Percentiles rank a stretch among this genome's conserved stretches.
Conservation (phyloP, 1,139 yeast species). For the Geotrichum carabidarum region DNA sequence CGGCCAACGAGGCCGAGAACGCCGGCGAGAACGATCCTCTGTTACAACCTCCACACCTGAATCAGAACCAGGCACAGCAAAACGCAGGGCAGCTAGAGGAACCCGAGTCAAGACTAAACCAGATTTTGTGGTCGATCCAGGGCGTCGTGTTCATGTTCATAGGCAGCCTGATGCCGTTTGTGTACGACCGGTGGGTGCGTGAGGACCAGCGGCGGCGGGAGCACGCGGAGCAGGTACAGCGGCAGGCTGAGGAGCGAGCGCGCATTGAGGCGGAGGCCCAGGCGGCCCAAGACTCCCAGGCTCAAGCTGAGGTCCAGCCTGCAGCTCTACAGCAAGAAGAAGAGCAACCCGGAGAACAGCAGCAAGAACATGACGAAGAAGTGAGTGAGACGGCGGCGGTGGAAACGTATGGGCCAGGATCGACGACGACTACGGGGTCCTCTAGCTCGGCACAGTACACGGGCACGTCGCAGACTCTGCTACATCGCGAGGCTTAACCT, state of each 20-base stretch:
- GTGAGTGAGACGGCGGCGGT: slow-evolving; percentile 12
- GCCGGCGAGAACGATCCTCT: not conserved
- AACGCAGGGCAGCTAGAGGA: not conserved
- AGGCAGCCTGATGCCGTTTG: slow-evolving; percentile 28
- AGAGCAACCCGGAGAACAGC: not conserved
- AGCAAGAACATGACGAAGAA: not conserved
- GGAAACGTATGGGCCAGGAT: not conserved
- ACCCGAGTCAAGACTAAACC: slow-evolving; percentile 1
- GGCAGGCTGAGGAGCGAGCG: not conserved
- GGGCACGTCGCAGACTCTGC: slow-evolving; percentile 6
- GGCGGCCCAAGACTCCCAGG: not conserved
- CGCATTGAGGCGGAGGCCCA: not conserved
- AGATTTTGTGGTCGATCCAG: slow-evolving; percentile 1
- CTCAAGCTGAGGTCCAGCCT: not conserved
- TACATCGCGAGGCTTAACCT: slow-evolving; percentile 6
- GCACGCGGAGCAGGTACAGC: slow-evolving; percentile 17
- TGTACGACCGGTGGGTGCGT: slow-evolving; percentile 28
- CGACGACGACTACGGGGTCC: not conserved
- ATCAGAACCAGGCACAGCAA: not conserved
- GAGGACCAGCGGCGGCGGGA: slow-evolving; percentile 24
- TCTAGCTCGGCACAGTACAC: slow-evolving; percentile 12
- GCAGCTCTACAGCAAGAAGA: not conserved
- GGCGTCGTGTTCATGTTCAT: slow-evolving; percentile 23
- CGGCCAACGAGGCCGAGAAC: not conserved
- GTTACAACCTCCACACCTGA: not conserved